A percentile compares a stretch with the other conserved stretches of the same genome.
phyloP scores from a whole-genome alignment of 176 grass and related monocot genomes.

The Aechmea fasciata region DNA sequence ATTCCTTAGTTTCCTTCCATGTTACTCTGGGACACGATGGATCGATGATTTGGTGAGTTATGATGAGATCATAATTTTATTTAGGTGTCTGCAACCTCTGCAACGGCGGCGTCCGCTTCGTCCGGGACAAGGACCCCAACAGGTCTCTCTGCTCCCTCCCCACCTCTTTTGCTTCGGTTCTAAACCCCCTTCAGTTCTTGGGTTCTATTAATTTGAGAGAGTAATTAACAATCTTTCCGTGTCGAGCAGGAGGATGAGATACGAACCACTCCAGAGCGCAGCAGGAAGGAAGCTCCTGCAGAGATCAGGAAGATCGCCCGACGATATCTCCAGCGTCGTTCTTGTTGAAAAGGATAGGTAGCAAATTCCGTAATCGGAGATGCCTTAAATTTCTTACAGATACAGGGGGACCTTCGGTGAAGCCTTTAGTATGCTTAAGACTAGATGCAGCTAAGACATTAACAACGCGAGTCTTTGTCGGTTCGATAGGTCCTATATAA shows the following conservation, averaged over 20 bases:
- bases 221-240: too few species aligned
- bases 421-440: neutral
- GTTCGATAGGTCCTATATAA: conserved; percentile 58
- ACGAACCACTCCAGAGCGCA: conserved; percentile 56
- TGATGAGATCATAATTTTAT: neutral
- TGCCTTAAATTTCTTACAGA: too few species aligned
- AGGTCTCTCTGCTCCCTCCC: conserved; percentile 32
- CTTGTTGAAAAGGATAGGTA: conserved; percentile 82
- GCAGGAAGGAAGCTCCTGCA: conserved; percentile 74
- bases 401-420: neutral
- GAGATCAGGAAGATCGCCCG: conserved; percentile 52
- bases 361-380: neutral
- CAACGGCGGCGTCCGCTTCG: conserved; percentile 75
- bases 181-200: too few species aligned
- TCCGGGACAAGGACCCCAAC: conserved; percentile 51
- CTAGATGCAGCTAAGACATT: neutral
- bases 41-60: neutral
- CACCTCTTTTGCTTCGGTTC: too few species aligned
- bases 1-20: neutral
- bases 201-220: too few species aligned
- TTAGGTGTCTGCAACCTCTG: conserved; percentile 85
- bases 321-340: conserved; percentile 97
- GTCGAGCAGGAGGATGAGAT: conserved; percentile 52
- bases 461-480: neutral
- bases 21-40: neutral